Conservation (phyloP, 805 yeast species). For the Yamadazyma philogaea region DNA sequence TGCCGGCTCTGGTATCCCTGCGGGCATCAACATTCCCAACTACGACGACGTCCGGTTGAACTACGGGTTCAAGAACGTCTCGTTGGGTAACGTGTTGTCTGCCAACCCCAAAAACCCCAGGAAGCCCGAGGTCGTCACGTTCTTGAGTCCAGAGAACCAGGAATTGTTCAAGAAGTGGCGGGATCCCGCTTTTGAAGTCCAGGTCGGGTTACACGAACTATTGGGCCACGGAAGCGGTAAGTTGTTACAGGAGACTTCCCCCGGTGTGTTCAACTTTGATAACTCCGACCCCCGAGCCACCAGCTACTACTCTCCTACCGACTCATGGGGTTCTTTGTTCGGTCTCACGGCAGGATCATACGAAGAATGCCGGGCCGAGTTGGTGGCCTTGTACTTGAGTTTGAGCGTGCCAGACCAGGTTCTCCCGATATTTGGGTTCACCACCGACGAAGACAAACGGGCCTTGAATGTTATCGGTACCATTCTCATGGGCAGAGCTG, state of each 20-base stretch:
- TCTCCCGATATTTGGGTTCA: constrained; percentile 70
- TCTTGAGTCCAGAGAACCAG: constrained; percentile 51
- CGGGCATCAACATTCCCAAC: constrained; percentile 91
- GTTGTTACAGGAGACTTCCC: constrained; percentile 53
- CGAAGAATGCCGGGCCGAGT: constrained; percentile 92
- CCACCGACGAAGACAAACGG: constrained; percentile 54
- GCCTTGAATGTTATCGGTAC: constrained; percentile 65
- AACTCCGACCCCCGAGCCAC: constrained; percentile 52
- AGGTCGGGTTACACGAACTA: constrained; percentile 89
- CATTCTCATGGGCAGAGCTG: constrained; percentile 85
- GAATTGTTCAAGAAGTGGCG: constrained; percentile 66
- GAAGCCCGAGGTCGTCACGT: constrained; percentile 65
- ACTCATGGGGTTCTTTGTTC: constrained; percentile 88
- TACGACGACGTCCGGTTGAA: constrained; percentile 85
- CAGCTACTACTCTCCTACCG: constrained; percentile 73
- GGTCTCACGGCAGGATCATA: constrained; percentile 82
- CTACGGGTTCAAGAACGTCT: constrained; percentile 84
- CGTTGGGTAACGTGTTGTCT: constrained; percentile 79
- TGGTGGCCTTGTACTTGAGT: constrained; percentile 78
- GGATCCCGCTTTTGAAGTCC: constrained; percentile 84
- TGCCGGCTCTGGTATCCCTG: constrained; percentile 88
- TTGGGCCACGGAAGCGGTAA: constrained; percentile 93
- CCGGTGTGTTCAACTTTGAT: constrained; percentile 73
- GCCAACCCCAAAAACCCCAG: constrained; percentile 63
- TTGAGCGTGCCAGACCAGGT: constrained; percentile 59